Evolutionary conservation across 192 early-diverging fungal species (phyloP), one percentile per base, ranked within the genome.

Genomic region (Backusella tarrabulga): DNA sequence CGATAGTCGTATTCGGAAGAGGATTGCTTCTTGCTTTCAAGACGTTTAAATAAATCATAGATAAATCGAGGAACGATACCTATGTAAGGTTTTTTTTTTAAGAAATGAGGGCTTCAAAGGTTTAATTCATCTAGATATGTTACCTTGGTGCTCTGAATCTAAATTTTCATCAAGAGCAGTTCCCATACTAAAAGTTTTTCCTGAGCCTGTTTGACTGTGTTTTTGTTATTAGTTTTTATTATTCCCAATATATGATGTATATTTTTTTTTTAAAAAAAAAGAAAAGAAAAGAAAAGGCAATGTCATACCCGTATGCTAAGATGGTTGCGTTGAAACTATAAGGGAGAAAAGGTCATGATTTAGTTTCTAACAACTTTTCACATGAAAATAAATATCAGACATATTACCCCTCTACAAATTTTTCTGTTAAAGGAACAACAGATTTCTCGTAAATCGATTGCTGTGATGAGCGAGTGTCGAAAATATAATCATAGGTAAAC

Each of bases 141-240:
- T 71, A 72, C 71, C 71, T 50, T 72, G 71, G 11, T 72, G 35
- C 42, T 72, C 71, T 50, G 41, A 50, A 50, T 72, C 40, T 36
- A 40, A 26, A 44, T 72, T 19, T 72, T 72, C 71, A 32, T 89
- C 85, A 23, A 86, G 68, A 67, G 88, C 89, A 12, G 96, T 96
- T 72, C 96, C 95, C 97, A 98, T 98, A 8, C 92, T 96, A 81
- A 92, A 94, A 0, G 97, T 97, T 86, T 98, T 98, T 56, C 97
- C 97, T 29, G 90, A 91, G 46, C 95, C 95, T 1, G 96, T 97
- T 90, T 98, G 94, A 36, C 88, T 89, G 71, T 26, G 44, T n/a
- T 63, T 63, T 63, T 52, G 15, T 60, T 56, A 56, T 56, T 56
- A 56, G 11, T 26, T 11, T 63, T 12, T 63, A 29, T 29, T 63